These are phyloP conservation scores for Ambrosiella xylebori DNA, from an alignment of 2,329 filamentous ascomycete genomes.

Conservation along the genomic window DNA sequence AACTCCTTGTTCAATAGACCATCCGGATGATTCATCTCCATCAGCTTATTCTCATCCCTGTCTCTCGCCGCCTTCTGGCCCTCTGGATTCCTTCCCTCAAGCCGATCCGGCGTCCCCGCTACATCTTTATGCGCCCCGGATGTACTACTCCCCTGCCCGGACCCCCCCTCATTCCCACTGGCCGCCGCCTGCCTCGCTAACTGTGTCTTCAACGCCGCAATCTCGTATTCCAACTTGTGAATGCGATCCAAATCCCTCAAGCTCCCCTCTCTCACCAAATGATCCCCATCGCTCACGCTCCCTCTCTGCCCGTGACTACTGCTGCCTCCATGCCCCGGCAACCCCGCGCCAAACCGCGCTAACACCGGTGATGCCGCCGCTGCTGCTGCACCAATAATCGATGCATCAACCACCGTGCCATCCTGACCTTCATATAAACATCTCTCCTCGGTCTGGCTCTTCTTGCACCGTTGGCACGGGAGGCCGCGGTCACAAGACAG, in stretches of 20 bases:
- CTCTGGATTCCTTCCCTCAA: conserved; percentile 6
- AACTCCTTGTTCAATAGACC: conserved; percentile 29
- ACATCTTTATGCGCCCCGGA: conserved; percentile 28
- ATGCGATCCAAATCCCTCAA: conserved; percentile 40
- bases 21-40: conserved; percentile 23
- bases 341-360: conserved; percentile 19
- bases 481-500: conserved; percentile 44
- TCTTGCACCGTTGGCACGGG: conserved; percentile 44
- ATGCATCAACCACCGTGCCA: conserved; percentile 31
- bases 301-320: conserved; percentile 15
- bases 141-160: conserved; percentile 1
- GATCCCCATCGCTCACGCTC: conserved; percentile 21
- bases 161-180: conserved; percentile 15
- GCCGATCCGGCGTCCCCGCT: conserved; percentile 13
- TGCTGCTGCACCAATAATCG: conserved; percentile 19
- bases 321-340: neutral
- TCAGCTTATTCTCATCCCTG: conserved; percentile 22
- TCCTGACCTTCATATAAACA: conserved; percentile 43
- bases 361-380: conserved; percentile 25
- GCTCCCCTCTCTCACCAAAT: conserved; percentile 21
- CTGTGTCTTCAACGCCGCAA: conserved; percentile 37
- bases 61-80: neutral
- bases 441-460: conserved; percentile 41
- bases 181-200: conserved; percentile 27
- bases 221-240: conserved; percentile 40